Base-by-base conservation (phyloP, 768 basidiomycete species). In the Tephrocybe sp. region DNA sequence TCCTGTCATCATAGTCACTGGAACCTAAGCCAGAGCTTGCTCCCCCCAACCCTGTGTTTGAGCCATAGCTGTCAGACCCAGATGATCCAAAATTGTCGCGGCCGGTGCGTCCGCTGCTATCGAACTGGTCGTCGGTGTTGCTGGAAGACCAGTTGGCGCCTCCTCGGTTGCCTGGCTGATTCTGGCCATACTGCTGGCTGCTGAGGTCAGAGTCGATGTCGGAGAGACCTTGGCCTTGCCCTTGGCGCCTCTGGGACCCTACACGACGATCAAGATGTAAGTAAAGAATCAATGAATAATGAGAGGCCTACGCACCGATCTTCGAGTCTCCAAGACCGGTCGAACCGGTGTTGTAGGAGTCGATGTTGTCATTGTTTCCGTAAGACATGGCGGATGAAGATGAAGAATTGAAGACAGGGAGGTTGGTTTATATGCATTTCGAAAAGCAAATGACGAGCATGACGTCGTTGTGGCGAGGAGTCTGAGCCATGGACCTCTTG, bases 381-480 rank as follows among this genome's bases (percentile, higher is more conserved):
- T 49, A 58, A n/a, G 56, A 60, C 58, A 60, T 60, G 51, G 2
- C 55, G 49, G 25, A 0, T 26, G 23, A 46, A 33, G 23, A 54
- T 48, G 24, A 21, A 3, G 1, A 24, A 2, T 1, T 8, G 7
- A 11, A 5, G 2, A 3, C 4, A 4, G 24, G 23, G 2, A 3
- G 17, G 26, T 20, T 23, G 38, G 26, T 48, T 54, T 55, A 54
- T 58, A 58, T 58, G 52, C 3, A 10, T 18, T 20, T n/a, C 33
- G 21, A 34, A 21, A 23, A 23, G 41, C 17, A 3, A 36, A 54
- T 55, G 53, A 49, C 32, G 51, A 45, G 32, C 36, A 52, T 58
- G 57, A 58, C 53, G 57, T 21, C 21, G 37, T 18, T 25, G 15
- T 30, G 30, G 26, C 28, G 15, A 20, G 17, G 14, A 34, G 30